Base-by-base conservation (phyloP, 2,329 filamentous ascomycete genomes). In the Escovopsis sp. region DNA sequence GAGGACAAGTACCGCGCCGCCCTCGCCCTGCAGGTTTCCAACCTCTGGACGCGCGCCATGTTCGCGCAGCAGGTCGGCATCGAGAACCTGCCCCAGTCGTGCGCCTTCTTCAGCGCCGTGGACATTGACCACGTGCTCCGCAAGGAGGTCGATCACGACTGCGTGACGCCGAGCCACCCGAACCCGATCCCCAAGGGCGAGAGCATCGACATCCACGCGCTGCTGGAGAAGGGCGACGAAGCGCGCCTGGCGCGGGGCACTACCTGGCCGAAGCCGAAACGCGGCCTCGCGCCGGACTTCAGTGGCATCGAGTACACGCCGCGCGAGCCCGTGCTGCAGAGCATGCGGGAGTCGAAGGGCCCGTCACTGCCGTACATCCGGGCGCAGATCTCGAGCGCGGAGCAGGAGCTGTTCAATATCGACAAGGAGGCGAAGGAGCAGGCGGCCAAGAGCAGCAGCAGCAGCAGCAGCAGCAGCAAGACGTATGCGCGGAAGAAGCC, bases 71-170 rank as follows among this genome's bases (percentile, higher is more conserved):
- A 98, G 58, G 83, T 94, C 50, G 90, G 90, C 40, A 98, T 98
- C 48, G 68, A 93, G 43, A 90, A 98, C 50, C 69, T 98, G 9
- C 90, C 92, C 1, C 90, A 96, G 51, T 77, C 81, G 0, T 94
- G 87, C 49, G 90, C 90, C 8, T 98, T 86, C 58, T 98, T 98
- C 59, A 92, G 83, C 1, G 88, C 90, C 4, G 76, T 98, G 5
- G 90, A 98, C 51, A 83, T 98, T 44, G 90, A 98, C 51, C 78
- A 85, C 47, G 87, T 98, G 3, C 66, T 98, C n/a, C 74, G 90
- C 35, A 98, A 98, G 54, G 90, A 98, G 57, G 92, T 98, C 4
- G 81, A 98, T 54, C 93, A 98, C 84, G 82, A 94, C 50, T 98
- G 90, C 53, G 60, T 96, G 30, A 98, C 90, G 0, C 90, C 90